Evolutionary conservation across 805 yeast genomes (phyloP).

Genomic region (Brettanomyces nanus): DNA sequence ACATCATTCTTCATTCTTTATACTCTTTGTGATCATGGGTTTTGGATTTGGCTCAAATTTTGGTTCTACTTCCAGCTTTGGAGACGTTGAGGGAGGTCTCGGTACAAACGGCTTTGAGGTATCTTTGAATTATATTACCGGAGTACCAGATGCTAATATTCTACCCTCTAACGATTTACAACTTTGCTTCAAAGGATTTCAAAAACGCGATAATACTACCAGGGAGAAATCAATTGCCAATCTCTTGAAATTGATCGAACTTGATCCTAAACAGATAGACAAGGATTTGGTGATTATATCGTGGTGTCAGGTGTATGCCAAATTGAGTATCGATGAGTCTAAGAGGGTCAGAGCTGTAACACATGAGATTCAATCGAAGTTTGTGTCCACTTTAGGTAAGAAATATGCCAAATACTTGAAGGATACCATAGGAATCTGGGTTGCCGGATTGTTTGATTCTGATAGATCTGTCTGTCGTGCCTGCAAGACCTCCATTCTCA

Average conservation of each 20-base stretch:
- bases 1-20: no score
- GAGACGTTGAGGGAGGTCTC: slow-evolving; percentile 17
- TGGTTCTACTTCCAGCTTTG: no score
- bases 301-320: slow-evolving; percentile 80
- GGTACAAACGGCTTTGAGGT: slow-evolving; percentile 40
- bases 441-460: slow-evolving; percentile 62
- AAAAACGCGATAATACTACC: slow-evolving; percentile 78
- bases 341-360: slow-evolving; percentile 52
- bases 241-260: slow-evolving; percentile 28
- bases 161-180: slow-evolving; percentile 41
- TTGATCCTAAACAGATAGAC: slow-evolving; percentile 21
- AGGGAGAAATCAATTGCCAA: slow-evolving; percentile 72
- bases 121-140: slow-evolving; percentile 68
- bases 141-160: slow-evolving; percentile 61
- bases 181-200: slow-evolving; percentile 63
- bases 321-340: slow-evolving; percentile 64
- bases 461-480: slow-evolving; percentile 54
- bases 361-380: slow-evolving; percentile 56
- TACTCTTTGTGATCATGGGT: no score
- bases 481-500: slow-evolving; percentile 37
- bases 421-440: slow-evolving; percentile 65
- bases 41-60: neutral
- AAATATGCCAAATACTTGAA: slow-evolving; percentile 56
- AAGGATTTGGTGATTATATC: slow-evolving; percentile 50
- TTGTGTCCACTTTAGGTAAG: slow-evolving; percentile 45